Conservation (phyloP, 441 rosid genomes). For the Arabidopsis lyrata region DNA sequence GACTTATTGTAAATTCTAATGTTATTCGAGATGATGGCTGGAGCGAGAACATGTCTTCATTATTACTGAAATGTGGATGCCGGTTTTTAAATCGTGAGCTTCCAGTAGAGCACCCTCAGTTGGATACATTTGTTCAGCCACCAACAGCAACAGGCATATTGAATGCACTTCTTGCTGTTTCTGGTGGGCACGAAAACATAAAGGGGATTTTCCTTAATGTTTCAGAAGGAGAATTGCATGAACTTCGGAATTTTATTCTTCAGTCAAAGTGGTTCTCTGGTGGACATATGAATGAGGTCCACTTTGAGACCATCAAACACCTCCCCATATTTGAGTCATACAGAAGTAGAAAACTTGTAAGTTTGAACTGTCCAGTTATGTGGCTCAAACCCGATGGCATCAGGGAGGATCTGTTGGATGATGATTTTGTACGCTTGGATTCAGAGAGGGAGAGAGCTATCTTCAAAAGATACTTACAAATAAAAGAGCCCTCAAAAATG, state of each 20-base stretch:
- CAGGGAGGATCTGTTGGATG: slow-evolving; percentile 83
- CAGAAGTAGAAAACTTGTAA: slow-evolving; percentile 75
- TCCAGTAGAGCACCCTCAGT: slow-evolving; percentile 82
- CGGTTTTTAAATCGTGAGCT: slow-evolving; percentile 75
- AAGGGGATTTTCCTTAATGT: slow-evolving; percentile 67
- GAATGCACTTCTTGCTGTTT: slow-evolving; percentile 81
- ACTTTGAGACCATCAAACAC: slow-evolving; percentile 73
- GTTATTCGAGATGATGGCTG: slow-evolving; percentile 88
- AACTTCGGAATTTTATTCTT: slow-evolving; percentile 88
- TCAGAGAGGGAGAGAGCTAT: slow-evolving; percentile 90
- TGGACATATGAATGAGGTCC: slow-evolving; percentile 73
- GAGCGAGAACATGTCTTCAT: slow-evolving; percentile 97
- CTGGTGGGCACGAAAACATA: slow-evolving; percentile 69
- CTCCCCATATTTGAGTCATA: slow-evolving; percentile 94
- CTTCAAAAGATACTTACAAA: slow-evolving; percentile 67
- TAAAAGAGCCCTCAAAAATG: slow-evolving; percentile 76
- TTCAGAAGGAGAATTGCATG: slow-evolving; percentile 92
- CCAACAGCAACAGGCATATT: slow-evolving; percentile 90
- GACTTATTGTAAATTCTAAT: slow-evolving; percentile 75
- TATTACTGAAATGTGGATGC: slow-evolving; percentile 93
- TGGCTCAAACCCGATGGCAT: slow-evolving; percentile 92
- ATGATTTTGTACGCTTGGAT: slow-evolving; percentile 88
- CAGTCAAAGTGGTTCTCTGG: slow-evolving; percentile 97
- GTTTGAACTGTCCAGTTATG: slow-evolving; percentile 72
- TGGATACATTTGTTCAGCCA: slow-evolving; percentile 88